Base-by-base conservation (phyloP, 345 rosid genomes). In the Aethionema arabicum region DNA sequence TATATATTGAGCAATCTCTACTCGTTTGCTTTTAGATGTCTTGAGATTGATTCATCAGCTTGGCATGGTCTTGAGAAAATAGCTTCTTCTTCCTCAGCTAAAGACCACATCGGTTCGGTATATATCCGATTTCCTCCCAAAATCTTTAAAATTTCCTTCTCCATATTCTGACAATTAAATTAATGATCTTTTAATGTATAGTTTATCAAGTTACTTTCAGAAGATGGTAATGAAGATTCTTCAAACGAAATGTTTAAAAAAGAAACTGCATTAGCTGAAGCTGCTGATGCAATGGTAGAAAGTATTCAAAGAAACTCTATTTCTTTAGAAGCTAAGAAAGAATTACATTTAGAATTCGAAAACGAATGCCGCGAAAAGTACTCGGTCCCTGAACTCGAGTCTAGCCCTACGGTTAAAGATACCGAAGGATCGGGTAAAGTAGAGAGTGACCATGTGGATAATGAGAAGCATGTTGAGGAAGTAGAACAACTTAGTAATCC, bases 11-110 rank as follows among this genome's bases (percentile, higher is more conserved):
- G 58, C 31, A 6, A 12, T 31, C 11, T 42, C 1, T 64, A 12
- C 27, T 38, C 4, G 40, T 51, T 65, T 13, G 51, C 31, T 54
- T 68, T 49, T 67, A 93, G 96, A 52, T 82, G 82, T 76, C 77
- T 93, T 47, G 88, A 80, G 52, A 81, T 93, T 32, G 88, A 90
- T 27, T 52, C 83, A 3, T 56, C 74, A 2, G 95, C 96, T 12
- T 93, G 96, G 99, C 76, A 59, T 62, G 99, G 91, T 32, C 79
- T 93, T 0, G 92, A 93, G 74, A 92, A 93, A 63, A 84, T 95
- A 36, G 87, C 91, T 51, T 85, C 83, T 15, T 77, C 88, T 67
- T 74, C 88, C 77, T 80, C 83, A 5, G 78, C 83, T n/a, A 90
- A 79, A 65, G 72, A 82, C 72, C 97, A 90, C 65, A 64, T 93